Conservation (phyloP, 768 basidiomycete species). For the Hericium erinaceus region DNA sequence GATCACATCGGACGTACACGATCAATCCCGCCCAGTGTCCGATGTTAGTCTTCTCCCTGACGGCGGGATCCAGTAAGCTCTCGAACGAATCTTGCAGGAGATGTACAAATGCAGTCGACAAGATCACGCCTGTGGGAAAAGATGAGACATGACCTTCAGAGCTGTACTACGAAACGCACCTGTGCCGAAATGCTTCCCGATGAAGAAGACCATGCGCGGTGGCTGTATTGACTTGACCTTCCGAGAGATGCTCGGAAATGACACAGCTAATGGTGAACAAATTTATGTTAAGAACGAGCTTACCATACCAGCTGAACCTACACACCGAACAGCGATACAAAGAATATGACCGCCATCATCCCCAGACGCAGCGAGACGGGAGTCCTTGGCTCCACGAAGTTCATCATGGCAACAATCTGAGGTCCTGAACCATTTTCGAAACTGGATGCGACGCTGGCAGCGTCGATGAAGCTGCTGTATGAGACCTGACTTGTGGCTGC, state of each 20-base stretch:
- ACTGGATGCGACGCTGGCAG: too few relatives aligned
- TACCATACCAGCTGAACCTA: background rate
- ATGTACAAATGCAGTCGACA: constrained; percentile 79
- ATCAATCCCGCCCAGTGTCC: constrained; percentile 60
- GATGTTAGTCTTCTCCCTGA: constrained; percentile 34
- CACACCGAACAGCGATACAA: constrained; percentile 57
- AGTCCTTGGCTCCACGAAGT: background rate
- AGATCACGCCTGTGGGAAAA: constrained; percentile 51
- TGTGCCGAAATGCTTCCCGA: constrained; percentile 86
- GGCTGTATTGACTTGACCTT: constrained; percentile 44
- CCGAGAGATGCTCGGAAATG: constrained; percentile 61
- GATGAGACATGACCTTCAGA: background rate
- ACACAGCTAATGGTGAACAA: constrained; percentile 38
- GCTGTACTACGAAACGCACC: constrained; percentile 15
- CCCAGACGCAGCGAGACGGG: constrained; percentile 1
- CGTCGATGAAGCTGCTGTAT: too few relatives aligned
- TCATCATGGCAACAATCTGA: too few relatives aligned
- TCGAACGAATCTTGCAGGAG: constrained; percentile 70
- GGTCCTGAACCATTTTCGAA: too few relatives aligned
- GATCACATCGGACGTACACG: constrained; percentile 39
- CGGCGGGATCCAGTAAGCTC: constrained; percentile 37
- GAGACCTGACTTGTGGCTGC: background rate
- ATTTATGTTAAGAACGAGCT: background rate
- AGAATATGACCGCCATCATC: constrained; percentile 44
- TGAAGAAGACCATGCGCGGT: constrained; percentile 64